Percentiles rank a stretch among this genome's conserved stretches.
phyloP scores from a whole-genome alignment of 2,329 filamentous ascomycete genomes.

The Talaromyces sp. region DNA sequence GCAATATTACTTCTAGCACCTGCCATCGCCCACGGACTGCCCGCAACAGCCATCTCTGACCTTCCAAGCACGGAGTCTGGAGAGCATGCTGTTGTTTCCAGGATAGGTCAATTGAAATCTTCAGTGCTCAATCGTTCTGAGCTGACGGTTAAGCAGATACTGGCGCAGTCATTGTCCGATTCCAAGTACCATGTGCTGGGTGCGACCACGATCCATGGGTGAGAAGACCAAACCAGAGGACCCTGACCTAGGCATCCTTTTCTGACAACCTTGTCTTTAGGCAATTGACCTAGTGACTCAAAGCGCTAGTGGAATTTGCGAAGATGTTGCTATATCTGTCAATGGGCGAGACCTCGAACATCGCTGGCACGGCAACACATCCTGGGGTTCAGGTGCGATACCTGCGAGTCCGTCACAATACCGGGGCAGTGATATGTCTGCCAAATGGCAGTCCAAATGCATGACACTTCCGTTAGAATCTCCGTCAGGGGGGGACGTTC shows the following conservation, averaged over 20 bases:
- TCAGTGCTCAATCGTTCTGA: neutral
- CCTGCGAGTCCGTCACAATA: slow-evolving; percentile 17
- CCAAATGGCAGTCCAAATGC: slow-evolving; percentile 24
- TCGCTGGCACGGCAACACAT: slow-evolving; percentile 19
- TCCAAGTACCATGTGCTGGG: slow-evolving; percentile 19
- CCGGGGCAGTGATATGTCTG: slow-evolving; percentile 14
- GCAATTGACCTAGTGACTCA: slow-evolving; percentile 23
- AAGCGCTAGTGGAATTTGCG: slow-evolving; percentile 22
- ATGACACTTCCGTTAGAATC: slow-evolving; percentile 18
- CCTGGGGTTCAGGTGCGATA: slow-evolving; percentile 22
- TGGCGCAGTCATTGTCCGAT: slow-evolving; percentile 17
- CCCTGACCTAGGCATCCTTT: neutral
- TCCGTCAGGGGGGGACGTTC: slow-evolving; percentile 17
- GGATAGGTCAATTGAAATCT: slow-evolving; percentile 12
- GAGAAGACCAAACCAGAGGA: neutral
- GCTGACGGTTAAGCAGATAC: slow-evolving; percentile 15
- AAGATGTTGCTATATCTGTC: slow-evolving; percentile 20
- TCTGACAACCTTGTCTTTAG: slow-evolving; percentile 14
- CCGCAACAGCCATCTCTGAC: slow-evolving; percentile 9
- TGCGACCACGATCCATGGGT: slow-evolving; percentile 17
- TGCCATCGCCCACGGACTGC: slow-evolving; percentile 9
- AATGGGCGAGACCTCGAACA: slow-evolving; percentile 24
- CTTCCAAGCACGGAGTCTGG: slow-evolving; percentile 10
- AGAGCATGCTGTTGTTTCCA: slow-evolving; percentile 10
- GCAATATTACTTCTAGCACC: slow-evolving; percentile 13